Base-by-base conservation (phyloP, 768 basidiomycete species). In the Lactarius tabidus region DNA sequence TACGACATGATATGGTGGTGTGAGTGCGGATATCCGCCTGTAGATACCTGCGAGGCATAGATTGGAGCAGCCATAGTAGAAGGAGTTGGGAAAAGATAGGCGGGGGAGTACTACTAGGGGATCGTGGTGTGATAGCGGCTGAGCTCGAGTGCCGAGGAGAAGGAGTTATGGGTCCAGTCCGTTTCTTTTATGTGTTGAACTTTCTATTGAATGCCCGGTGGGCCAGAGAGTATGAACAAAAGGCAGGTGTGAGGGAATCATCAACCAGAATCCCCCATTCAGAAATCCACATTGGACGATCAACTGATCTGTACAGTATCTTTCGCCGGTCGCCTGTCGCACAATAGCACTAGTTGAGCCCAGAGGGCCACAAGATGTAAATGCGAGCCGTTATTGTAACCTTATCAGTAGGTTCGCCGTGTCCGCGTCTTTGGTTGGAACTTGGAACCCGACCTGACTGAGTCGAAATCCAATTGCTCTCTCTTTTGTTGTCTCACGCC, bases 141-240 rank as follows among this genome's bases (percentile, higher is more conserved):
- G 33, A 55, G 43, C 60, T 41, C 55, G 38, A n/a, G 35, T 38
- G 41, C 23, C 36, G 23, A n/a, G 28, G 45, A 26, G 53, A 10
- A 64, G 39, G 20, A 20, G 36, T 31, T 33, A 38, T 41, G 31
- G 35, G 23, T 33, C 54, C 43, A 39, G 28, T 1, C 23, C 3
- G 7, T 10, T 35, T 57, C 36, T 65, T 65, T 65, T 65, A 65
- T 57, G 38, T 35, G 48, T 45, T 55, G 39, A 20, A 43, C 57
- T n/a, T 10, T 26, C 53, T 3, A 31, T 8, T 8, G 33, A 15
- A 23, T 14, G 48, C 48, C 23, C 14, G 12, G 48, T 48, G 14
- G 6, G n/a, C 23, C 14, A 48, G 43, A n/a, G 48, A 48, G 23
- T 14, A 8, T 3, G 33, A 33, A 33, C 33, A 33, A 48, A 48